Evolutionary conservation across 1,284 basidiomycete species (phyloP), one percentile per base, ranked within the genome.

Genomic region (Microbotryum saponariae): DNA sequence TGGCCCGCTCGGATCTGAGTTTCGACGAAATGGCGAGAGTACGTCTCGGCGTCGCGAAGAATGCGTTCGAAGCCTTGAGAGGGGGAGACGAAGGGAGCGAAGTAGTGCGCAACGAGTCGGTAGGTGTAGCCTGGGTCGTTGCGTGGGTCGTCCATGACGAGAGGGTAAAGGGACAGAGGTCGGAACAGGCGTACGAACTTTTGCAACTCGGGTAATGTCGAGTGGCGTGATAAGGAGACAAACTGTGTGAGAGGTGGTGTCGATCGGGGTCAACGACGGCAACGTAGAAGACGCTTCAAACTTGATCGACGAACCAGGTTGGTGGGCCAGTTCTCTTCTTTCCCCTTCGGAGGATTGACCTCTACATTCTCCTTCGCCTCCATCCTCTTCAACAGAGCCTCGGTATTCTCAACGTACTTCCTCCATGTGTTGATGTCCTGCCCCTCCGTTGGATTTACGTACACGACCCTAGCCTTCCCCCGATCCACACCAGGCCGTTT

Each of bases 181-280:
- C 81, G 81, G 75, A 97, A 94, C 12, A 91, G 77, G 0, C 81
- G 76, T 16, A 93, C 88, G 55, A 96, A 86, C 4, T 78, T 76
- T 64, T 84, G 84, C 1, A 97, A 80, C 72, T 97, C 92, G 0
- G 88, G 87, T 1, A 93, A 80, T 0, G 87, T 80, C 0, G 90
- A 92, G 71, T 96, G 92, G 0, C 92, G 83, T 5, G 85, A 83
- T 1, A 94, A 78, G 0, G 91, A 89, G 0, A 89, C 85, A 4
- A 89, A 80, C 90, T 92, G 69, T 12, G 47, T 18, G 31, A n/a
- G 33, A 16, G 23, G 27, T 46, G 31, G 46, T 56, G 6, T 4
- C 33, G 2, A 25, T 2, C 3, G 21, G 23, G 10, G 27, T 59
- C 25, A 60, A 45, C 16, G 1, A 5, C 21, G 47, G 7, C 8